Conservation (phyloP, 1,139 yeast genomes). For the Saccharomyces pastorianus region DNA sequence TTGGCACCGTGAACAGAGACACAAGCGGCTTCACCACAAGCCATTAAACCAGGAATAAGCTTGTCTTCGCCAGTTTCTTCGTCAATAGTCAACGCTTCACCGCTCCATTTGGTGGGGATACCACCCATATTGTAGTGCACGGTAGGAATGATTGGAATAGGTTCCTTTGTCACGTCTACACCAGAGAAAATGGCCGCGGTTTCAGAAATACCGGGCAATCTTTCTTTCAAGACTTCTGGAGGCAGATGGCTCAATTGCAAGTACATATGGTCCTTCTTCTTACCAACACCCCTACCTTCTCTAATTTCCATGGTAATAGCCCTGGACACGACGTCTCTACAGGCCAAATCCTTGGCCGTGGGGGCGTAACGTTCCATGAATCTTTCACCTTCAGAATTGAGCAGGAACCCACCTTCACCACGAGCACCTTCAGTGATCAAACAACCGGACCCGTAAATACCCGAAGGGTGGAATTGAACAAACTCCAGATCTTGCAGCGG, state of each 20-base stretch:
- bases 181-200: constrained; percentile 98
- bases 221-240: constrained; percentile 81
- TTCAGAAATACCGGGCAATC: constrained; percentile 98
- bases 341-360: constrained; percentile 95
- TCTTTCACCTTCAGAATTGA: constrained; percentile 97
- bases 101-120: constrained; percentile 95
- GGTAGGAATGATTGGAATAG: constrained; percentile 96
- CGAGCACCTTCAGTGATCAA: constrained; percentile 98
- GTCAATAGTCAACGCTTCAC: constrained; percentile 82
- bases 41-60: constrained; percentile 87
- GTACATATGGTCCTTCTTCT: constrained; percentile 88
- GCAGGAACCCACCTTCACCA: constrained; percentile 98
- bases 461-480: constrained; percentile 98
- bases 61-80: constrained; percentile 78
- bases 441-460: constrained; percentile 98
- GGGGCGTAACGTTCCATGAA: constrained; percentile 99
- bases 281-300: constrained; percentile 99
- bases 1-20: constrained; percentile 99
- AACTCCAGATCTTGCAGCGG: constrained; percentile 97
- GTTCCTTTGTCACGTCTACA: constrained; percentile 98
- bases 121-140: constrained; percentile 99
- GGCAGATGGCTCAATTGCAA: constrained; percentile 94
- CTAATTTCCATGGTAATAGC: constrained; percentile 98
- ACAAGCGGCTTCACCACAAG: constrained; percentile 99
- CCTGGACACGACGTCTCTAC: constrained; percentile 96